Base-by-base conservation (phyloP, 1,284 basidiomycete species). In the Ceratobasidium sp. region DNA sequence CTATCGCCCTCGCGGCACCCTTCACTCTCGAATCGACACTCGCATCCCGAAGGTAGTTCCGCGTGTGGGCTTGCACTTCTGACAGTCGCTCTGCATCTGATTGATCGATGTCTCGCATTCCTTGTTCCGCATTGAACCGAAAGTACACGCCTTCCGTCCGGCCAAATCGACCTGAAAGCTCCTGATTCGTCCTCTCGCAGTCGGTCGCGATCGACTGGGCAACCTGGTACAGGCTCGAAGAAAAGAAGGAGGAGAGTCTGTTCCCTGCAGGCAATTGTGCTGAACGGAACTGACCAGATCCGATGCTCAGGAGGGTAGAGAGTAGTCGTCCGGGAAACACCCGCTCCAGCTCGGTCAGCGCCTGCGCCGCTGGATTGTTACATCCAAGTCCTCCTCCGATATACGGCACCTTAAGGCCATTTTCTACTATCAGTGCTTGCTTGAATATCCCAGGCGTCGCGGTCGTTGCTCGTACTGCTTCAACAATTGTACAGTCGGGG, bases 81-180 rank as follows among this genome's bases (percentile, higher is more conserved):
- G 48, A 22, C 3, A 53, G 48, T 31, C 51, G 33, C 19, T 66
- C 31, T 50, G 48, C 51, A 7, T 66, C 64, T 8, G 15, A 33
- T 17, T 44, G 33, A 5, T 48, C 64, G n/a, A 66, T 54, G 2
- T 50, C 51, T 44, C 53, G 64, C 64, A 66, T 66, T 0, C 64
- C 64, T 33, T 66, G 64, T 36, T 66, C 64, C 17, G 53, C 48
- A 15, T 53, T 66, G 50, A 66, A 54, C 5, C 64, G 48, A 44
- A 54, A 66, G n/a, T 66, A 66, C 2, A 54, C 51, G 24, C 36
- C 36, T 1, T 33, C 27, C 17, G 48, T 27, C 9, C 36, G 47
- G 1, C n/a, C 29, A 19, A 54, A 54, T n/a, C 50, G 48, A 24
- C 50, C 41, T 27, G 31, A 48, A 24, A 54, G 48, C 11, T 66